Evolutionary conservation across 306 rosid species (phyloP), one percentile per base, ranked within the genome.

Genomic region (Geum urbanum): DNA sequence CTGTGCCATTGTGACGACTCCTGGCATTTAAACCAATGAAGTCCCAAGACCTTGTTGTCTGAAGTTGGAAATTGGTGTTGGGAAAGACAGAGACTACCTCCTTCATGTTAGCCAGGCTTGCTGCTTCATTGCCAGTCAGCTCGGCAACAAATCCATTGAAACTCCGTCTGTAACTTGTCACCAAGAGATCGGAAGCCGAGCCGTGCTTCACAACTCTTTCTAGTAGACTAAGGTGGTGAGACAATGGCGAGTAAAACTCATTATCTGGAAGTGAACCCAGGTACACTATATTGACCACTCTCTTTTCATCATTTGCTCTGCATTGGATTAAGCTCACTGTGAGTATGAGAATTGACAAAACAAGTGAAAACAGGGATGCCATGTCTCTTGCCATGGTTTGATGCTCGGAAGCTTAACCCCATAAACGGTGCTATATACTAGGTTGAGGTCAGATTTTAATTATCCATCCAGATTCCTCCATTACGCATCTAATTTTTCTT

Each of bases 31-130:
- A 62, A 2, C 87, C 85, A 6, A 85, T 63, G 66, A 82, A 83
- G 43, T 83, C 84, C 90, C 90, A 86, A 13, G 87, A 86, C 9
- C 84, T 83, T 69, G 90, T 86, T 1, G 90, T 76, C 1, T 83
- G 87, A 5, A 58, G 51, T 1, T 62, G 54, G 4, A 52, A 46
- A 11, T 8, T 63, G 40, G 18, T 72, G 69, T 74, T 80, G 0
- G 69, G 78, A 53, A 86, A 83, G 4, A 86, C 72, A 27, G 87
- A 83, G 0, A 80, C 75, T 16, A 80, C 85, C 39, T 69, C 82
- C 22, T 83, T 57, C 82, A 68, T 80, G 58, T 48, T 8, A 7
- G 68, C 77, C 24, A 52, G 71, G 22, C 56, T 53, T 20, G 53
- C 27, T 44, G 2, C 16, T 73, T 73, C 77, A 12, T 43, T 16